Base-by-base conservation (phyloP, 441 rosid species). In the Pelargonium myrrhifolium region DNA sequence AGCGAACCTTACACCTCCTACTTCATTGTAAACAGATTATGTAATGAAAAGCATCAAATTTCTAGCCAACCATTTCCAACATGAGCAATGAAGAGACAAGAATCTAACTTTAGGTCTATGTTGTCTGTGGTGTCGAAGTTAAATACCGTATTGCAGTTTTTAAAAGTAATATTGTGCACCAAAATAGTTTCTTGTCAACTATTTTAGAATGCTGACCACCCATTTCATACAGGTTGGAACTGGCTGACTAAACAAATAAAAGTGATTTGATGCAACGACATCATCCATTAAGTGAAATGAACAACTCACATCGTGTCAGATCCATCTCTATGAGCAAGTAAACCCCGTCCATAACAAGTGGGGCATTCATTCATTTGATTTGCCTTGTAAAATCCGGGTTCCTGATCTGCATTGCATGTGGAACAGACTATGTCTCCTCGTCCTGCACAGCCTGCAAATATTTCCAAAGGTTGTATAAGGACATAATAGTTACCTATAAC, bases 321-420 rank as follows among this genome's bases (percentile, higher is more conserved):
- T 71, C 95, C 98, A 78, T 93, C 97, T 81, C 77, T 85, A 76
- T 82, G 98, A 74, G 97, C 98, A 77, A 86, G 74, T 68, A 93
- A 85, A 77, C 99, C 99, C 81, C 94, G 87, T 66, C 97, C 99
- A 68, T 84, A 69, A 81, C 96, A 94, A 68, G 73, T 55, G 17
- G 86, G 64, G 71, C 99, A 94, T 14, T 71, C 74, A 71, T 47
- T 74, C 97, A 82, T 81, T 81, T 75, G 97, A 64, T 88, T 88
- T 78, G 86, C 89, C 79, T 86, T 88, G 67, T 87, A 89, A 77
- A 64, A 83, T 28, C 96, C 97, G 1, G 89, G 91, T 74, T 91
- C 97, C 74, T 85, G 88, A 68, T 83, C 86, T 10, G 82, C 78
- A 79, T 91, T 93, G 75, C 99, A 93, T 0, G 77, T 75, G 49